Conservation (phyloP, 345 rosid genomes). For the Syzygium aromaticum region DNA sequence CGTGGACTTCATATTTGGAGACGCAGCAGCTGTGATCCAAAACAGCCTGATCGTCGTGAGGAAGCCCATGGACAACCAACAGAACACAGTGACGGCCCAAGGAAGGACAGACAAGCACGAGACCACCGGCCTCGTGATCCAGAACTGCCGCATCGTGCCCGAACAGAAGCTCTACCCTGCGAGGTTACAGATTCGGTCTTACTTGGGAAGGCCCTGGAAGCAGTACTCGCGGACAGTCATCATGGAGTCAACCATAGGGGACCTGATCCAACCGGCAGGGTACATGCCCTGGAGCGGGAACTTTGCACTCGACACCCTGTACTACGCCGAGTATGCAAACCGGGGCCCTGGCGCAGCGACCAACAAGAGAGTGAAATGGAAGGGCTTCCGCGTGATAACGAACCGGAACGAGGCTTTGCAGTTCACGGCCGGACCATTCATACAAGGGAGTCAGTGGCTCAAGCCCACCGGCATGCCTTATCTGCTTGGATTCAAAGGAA, state of each 20-base stretch:
- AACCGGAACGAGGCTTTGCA: conserved; percentile 16
- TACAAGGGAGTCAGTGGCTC: conserved; percentile 26
- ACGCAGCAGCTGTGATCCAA: conserved; percentile 29
- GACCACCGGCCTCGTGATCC: conserved; percentile 35
- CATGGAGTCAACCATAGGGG: conserved; percentile 45
- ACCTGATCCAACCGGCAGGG: conserved; percentile 42
- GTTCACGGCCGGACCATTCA: conserved; percentile 28
- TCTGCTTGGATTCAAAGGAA: conserved; percentile 14
- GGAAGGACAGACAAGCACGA: conserved; percentile 15
- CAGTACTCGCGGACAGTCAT: conserved; percentile 27
- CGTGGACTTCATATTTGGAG: conserved; percentile 49
- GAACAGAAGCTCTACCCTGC: conserved; percentile 24
- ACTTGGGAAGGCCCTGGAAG: conserved; percentile 59
- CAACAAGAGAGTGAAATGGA: conserved; percentile 37
- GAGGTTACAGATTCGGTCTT: conserved; percentile 21
- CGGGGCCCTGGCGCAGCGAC: conserved; percentile 40
- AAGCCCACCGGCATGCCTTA: conserved; percentile 13
- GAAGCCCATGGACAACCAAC: conserved; percentile 32
- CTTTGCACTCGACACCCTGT: conserved; percentile 21
- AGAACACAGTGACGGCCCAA: conserved; percentile 42
- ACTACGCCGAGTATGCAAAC: conserved; percentile 40
- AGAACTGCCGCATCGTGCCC: conserved; percentile 56
- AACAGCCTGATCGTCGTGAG: conserved; percentile 41
- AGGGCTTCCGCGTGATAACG: conserved; percentile 20
- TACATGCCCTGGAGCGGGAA: conserved; percentile 36